Evolutionary conservation across 345 rosid species (phyloP), one percentile per base, ranked within the genome.

Genomic region (Tarenaya hassleriana): DNA sequence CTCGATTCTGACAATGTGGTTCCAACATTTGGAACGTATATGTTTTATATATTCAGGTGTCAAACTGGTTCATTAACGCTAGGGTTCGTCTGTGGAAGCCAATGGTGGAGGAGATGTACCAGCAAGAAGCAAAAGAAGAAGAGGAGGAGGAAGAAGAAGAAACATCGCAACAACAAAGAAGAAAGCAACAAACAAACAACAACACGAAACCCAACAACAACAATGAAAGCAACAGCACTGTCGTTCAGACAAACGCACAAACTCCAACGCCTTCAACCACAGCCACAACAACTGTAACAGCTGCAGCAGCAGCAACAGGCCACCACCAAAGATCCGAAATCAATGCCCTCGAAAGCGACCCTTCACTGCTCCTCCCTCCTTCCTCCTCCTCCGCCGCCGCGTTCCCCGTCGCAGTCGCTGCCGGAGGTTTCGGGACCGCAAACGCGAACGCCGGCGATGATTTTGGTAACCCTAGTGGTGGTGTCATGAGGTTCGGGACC

Each of bases 51-150:
- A 50, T 61, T 14, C 74, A 84, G 94, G 94, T 84, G 1, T 82
- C 94, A 34, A 84, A 81, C 60, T 81, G 94, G 94, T 84, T 84
- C 78, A 84, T 84, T 12, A 84, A 84, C 60, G 94, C 94, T 11
- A 84, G 95, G 77, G 89, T 85, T 14, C 70, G 95, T 52, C 58
- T 86, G 69, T 86, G 95, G 95, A 86, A 86, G 56, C 95, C 95
- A 34, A 82, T 86, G 95, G 90, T 86, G 34, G 95, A 86, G 55
- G 95, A 86, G 32, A 86, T 86, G 90, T 86, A 86, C 68, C 87
- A 82, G 43, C 84, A 80, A 64, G 90, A 86, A 32, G 8, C 68
- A 17, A 86, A 76, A 63, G 82, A 75, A 3, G 81, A 51, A 15
- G 84, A 67, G 0, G 52, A 12, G 2, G 39, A 20, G 5, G 32